Evolutionary conservation across 306 rosid species (phyloP).

Genomic region (Cicer arietinum): DNA sequence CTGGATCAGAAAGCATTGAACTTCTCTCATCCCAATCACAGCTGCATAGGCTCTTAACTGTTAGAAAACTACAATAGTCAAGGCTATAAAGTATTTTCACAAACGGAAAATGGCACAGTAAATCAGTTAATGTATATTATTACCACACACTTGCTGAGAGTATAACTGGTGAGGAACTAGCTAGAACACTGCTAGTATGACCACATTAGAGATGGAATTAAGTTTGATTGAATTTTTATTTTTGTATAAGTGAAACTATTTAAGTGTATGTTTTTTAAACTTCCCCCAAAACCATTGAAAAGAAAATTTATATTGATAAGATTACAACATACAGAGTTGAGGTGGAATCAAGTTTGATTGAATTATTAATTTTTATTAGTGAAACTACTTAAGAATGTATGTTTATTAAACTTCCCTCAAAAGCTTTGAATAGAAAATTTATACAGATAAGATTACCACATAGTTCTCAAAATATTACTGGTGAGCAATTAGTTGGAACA

Average conservation of each 20-base stretch:
- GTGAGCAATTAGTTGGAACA: not conserved
- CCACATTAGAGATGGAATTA: not conserved
- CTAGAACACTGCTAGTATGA: not conserved
- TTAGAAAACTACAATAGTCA: slow-evolving; percentile 42
- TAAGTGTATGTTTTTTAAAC: not conserved
- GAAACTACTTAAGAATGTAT: too few relatives aligned
- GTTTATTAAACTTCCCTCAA: slow-evolving; percentile 7
- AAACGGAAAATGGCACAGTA: not conserved
- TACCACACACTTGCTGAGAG: slow-evolving; percentile 15
- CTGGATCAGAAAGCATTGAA: slow-evolving; percentile 58
- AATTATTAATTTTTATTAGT: too few relatives aligned
- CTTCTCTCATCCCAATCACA: slow-evolving; percentile 76
- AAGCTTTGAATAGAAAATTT: not conserved
- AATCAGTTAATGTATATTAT: slow-evolving; percentile 12
- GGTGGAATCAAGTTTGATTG: too few relatives aligned
- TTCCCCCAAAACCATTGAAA: not conserved
- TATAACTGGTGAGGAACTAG: slow-evolving; percentile 7
- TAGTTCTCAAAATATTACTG: not conserved
- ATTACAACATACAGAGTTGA: too few relatives aligned
- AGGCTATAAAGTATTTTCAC: not conserved
- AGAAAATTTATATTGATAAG: too few relatives aligned
- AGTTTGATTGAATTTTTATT: not conserved
- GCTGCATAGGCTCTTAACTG: slow-evolving; percentile 56
- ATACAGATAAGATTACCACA: not conserved
- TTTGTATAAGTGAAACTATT: slow-evolving; percentile 1